phyloP scores from a whole-genome alignment of 345 rosid genomes.

The Ceriops tagal region DNA sequence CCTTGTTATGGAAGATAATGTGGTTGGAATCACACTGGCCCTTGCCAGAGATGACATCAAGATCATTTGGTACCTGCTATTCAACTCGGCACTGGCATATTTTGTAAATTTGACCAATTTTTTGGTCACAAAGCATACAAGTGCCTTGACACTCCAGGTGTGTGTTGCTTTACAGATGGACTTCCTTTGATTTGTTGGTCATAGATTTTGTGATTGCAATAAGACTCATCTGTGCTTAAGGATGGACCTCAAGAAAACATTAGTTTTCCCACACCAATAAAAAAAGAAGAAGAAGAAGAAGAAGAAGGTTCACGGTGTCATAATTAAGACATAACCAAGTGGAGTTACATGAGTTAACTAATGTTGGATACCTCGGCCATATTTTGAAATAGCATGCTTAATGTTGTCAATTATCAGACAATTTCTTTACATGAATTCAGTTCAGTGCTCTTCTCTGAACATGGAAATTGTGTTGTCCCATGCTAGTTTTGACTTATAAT shows the following conservation, averaged over 20 bases:
- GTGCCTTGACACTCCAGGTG: slow-evolving; percentile 98
- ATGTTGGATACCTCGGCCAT: too few relatives aligned
- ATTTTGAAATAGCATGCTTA: too few relatives aligned
- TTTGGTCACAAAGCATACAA: slow-evolving; percentile 98
- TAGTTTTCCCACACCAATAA: background rate
- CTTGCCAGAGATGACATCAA: slow-evolving; percentile 87
- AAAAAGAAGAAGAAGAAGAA: accelerated
- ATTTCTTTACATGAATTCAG: background rate
- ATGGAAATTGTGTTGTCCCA: background rate
- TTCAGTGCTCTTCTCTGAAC: background rate
- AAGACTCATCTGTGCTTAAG: background rate
- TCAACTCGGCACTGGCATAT: slow-evolving; percentile 92
- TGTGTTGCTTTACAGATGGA: slow-evolving; percentile 3
- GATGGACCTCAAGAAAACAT: background rate
- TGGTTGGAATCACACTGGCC: slow-evolving; percentile 89
- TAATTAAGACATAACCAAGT: background rate
- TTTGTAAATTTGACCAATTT: slow-evolving; percentile 96
- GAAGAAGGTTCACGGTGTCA: background rate
- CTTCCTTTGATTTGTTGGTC: background rate
- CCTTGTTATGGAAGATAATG: slow-evolving; percentile 90
- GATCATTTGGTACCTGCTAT: slow-evolving; percentile 90
- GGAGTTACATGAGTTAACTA: background rate
- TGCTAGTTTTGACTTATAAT: background rate
- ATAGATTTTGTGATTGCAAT: background rate
- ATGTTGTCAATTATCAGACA: too few relatives aligned